A percentile compares a stretch with the other conserved stretches of the same genome.
Conservation (phyloP, 2,329 filamentous ascomycete species). For the Phialemonium atrogriseum region DNA sequence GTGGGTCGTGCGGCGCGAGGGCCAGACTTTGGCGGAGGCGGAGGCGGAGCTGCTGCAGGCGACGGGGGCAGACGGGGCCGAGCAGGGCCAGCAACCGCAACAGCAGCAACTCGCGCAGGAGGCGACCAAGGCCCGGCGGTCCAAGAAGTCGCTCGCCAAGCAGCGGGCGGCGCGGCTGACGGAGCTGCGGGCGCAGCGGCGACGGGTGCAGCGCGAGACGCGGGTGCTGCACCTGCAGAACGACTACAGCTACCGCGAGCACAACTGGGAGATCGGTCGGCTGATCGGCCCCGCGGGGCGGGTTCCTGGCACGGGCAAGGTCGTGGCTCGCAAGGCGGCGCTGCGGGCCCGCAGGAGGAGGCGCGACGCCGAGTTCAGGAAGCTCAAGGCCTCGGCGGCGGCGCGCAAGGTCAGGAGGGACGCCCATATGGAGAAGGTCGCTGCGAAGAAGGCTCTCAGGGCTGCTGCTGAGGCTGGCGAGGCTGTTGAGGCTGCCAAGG, state of each 20-base stretch:
- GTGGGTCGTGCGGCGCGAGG: conserved; percentile 20
- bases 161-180: conserved; percentile 3
- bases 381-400: background rate
- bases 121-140: background rate
- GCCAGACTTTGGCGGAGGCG: conserved; percentile 6
- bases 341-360: conserved; percentile 25
- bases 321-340: conserved; percentile 40
- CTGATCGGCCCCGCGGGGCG: conserved; percentile 29
- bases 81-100: conserved; percentile 7
- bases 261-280: conserved; percentile 50
- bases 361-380: conserved; percentile 9
- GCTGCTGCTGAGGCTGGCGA: conserved; percentile 15
- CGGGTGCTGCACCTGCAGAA: conserved; percentile 40
- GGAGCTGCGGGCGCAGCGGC: conserved; percentile 7
- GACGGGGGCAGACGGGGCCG: conserved; percentile 5
- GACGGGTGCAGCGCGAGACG: conserved; percentile 19
- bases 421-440: conserved; percentile 6
- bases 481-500: conserved; percentile 15
- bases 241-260: conserved; percentile 52
- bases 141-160: conserved; percentile 5
- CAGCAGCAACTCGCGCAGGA: too few relatives aligned
- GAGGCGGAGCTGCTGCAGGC: conserved; percentile 1
- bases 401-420: conserved; percentile 9
- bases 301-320: conserved; percentile 27
- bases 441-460: conserved; percentile 15